Evolutionary conservation across 306 rosid species (phyloP).

Genomic region (Herpetospermum pedunculosum): DNA sequence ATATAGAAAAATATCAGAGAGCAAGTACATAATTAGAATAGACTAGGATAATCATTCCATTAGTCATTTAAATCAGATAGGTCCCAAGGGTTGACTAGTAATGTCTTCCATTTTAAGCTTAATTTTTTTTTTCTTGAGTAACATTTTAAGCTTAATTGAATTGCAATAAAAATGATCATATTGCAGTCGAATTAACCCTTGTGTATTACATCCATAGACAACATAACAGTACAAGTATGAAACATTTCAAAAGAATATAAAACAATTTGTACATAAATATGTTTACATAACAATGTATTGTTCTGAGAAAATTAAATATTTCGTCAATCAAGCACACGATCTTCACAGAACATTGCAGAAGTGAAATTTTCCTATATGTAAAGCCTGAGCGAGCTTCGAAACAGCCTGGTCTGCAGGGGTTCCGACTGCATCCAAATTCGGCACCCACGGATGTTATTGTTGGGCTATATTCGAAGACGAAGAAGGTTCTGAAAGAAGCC

Average conservation of each 20-base stretch:
- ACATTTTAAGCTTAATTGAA: background rate
- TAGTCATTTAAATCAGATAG: too few relatives aligned
- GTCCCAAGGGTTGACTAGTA: too few relatives aligned
- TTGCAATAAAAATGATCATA: background rate
- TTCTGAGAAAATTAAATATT: background rate
- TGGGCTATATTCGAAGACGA: slow-evolving; percentile 13
- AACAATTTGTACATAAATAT: background rate
- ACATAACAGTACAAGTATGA: background rate
- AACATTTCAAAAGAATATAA: background rate
- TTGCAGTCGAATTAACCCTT: background rate
- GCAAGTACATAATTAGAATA: background rate
- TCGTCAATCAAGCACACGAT: too few relatives aligned
- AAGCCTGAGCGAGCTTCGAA: background rate
- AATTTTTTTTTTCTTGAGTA: too few relatives aligned
- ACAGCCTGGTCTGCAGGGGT: background rate
- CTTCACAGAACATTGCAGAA: background rate
- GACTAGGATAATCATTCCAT: background rate
- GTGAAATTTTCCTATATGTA: background rate
- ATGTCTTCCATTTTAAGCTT: too few relatives aligned
- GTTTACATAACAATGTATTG: background rate
- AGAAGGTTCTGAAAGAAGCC: slow-evolving; percentile 29
- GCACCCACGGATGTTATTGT: background rate
- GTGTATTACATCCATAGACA: background rate
- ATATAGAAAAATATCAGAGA: background rate
- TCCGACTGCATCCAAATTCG: background rate